Percentiles rank a stretch among this genome's conserved stretches.
These are phyloP conservation scores for Scedosporium boydii DNA, from an alignment of 2,329 filamentous ascomycete species.

Conservation along the genomic window DNA sequence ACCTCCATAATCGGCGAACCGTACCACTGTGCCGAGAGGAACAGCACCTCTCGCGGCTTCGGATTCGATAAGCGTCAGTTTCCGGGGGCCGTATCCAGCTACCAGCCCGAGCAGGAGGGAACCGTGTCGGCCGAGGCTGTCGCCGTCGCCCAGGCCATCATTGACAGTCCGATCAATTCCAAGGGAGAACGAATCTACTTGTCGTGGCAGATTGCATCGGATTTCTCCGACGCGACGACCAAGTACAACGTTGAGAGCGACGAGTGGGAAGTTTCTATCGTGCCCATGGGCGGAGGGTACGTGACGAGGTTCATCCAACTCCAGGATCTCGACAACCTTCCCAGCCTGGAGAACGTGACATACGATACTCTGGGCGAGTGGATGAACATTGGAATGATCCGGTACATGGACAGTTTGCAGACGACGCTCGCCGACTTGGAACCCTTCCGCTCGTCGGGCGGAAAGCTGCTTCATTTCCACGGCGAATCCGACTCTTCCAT, in stretches of 20 bases:
- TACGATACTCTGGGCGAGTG: conserved; percentile 47
- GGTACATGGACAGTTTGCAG: conserved; percentile 40
- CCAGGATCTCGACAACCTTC: conserved; percentile 29
- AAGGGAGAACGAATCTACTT: conserved; percentile 24
- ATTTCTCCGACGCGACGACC: conserved; percentile 20
- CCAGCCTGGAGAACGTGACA: conserved; percentile 34
- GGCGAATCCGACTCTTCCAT: conserved; percentile 45
- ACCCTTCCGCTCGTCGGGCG: conserved; percentile 36
- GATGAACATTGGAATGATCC: conserved; percentile 38
- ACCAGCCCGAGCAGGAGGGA: conserved; percentile 23
- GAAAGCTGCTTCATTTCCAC: conserved; percentile 50
- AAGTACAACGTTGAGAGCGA: conserved; percentile 22
- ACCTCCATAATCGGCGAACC: conserved; percentile 20
- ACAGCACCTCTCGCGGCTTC: conserved; percentile 14
- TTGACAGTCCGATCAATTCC: conserved; percentile 23
- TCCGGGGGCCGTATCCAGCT: background rate
- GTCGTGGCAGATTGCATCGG: conserved; percentile 23
- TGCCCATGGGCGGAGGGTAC: conserved; percentile 22
- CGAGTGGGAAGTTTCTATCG: conserved; percentile 22
- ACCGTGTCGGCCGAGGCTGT: conserved; percentile 23
- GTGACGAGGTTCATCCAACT: conserved; percentile 32
- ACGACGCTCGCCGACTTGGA: conserved; percentile 44
- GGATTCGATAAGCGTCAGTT: conserved; percentile 16
- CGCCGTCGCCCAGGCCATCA: conserved; percentile 22
- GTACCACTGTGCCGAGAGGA: conserved; percentile 21